Conservation (phyloP, 805 yeast genomes). For the Metschnikowia koreensis region DNA sequence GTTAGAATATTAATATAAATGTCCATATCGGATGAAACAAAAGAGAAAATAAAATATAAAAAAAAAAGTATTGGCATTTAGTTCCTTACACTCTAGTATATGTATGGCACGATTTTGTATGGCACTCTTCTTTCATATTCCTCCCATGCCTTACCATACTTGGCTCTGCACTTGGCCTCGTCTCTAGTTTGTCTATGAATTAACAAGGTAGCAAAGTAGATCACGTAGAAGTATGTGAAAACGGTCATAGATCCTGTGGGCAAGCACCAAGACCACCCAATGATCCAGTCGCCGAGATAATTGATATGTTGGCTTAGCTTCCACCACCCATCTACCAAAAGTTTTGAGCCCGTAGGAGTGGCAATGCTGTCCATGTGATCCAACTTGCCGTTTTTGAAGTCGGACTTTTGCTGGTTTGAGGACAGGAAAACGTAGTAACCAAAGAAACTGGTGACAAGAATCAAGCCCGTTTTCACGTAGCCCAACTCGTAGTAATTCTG, state of each 20-base stretch:
- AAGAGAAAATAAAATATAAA: background rate
- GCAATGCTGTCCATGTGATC: slow-evolving; percentile 61
- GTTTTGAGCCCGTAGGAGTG: slow-evolving; percentile 74
- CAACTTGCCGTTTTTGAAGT: slow-evolving; percentile 76
- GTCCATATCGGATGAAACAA: background rate
- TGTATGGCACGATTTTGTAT: slow-evolving; percentile 83
- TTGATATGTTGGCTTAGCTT: slow-evolving; percentile 87
- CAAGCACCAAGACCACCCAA: slow-evolving; percentile 89
- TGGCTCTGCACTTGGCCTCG: slow-evolving; percentile 82
- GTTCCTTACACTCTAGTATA: slow-evolving; percentile 47
- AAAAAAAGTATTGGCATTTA: background rate
- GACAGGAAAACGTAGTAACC: slow-evolving; percentile 85
- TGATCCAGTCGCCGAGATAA: slow-evolving; percentile 93
- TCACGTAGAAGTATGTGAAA: slow-evolving; percentile 81
- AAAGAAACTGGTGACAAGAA: slow-evolving; percentile 47
- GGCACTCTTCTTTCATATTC: slow-evolving; percentile 81
- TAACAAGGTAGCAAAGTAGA: slow-evolving; percentile 78
- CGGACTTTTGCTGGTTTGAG: slow-evolving; percentile 80
- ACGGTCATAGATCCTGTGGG: slow-evolving; percentile 82
- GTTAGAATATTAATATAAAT: background rate
- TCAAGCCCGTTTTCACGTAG: slow-evolving; percentile 29
- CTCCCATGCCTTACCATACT: slow-evolving; percentile 85
- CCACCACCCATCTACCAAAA: slow-evolving; percentile 97
- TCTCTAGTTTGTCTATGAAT: slow-evolving; percentile 90
- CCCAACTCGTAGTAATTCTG: slow-evolving; percentile 58